Base-by-base conservation (phyloP, 805 yeast genomes). In the Nakazawaea pomicola region DNA sequence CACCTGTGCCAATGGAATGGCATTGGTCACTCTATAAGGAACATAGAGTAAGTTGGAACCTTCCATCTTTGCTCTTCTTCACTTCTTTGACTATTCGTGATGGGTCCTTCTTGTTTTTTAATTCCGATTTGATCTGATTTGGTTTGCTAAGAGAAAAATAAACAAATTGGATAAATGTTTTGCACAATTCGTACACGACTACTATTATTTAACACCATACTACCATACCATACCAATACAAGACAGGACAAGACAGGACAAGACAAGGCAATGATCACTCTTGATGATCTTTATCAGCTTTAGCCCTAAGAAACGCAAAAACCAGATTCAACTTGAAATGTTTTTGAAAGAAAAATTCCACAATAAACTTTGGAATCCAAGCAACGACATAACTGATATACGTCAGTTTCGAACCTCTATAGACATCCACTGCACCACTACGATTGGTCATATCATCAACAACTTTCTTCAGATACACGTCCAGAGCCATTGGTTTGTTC, bases 401-500 rank as follows among this genome's bases (percentile, higher is more conserved):
- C 11, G 33, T 16, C 2, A 38, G 19, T 21, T 51, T 66, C 64
- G 62, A 50, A 6, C 91, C 91, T 39, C 83, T 62, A 54, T 78
- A 80, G 12, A 72, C 61, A 53, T 80, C 74, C 32, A 81, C 68
- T 0, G 65, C 67, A 40, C 62, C 68, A 3, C 48, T 51, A 29
- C 60, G 54, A 4, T 52, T 49, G 30, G 64, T 48, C 21, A 80
- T 62, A 48, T 79, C 84, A 29, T 57, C 53, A n/a, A 76, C 75
- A 1, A 83, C 77, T 35, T 65, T 54, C 15, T 51, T 50, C 1
- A 88, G 88, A 52, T 79, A 85, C 1, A 40, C 56, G n/a, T 70
- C 77, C 0, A 86, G 71, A 1, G 61, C 40, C 74, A 80, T 76
- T 20, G 93, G 91, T 16, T 61, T 60, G 57, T 75, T 74, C 14